A percentile compares a stretch with the other conserved stretches of the same genome.
Evolutionary conservation across 2,329 filamentous ascomycete species (phyloP).

Genomic region (Fusarium xyrophilum): DNA sequence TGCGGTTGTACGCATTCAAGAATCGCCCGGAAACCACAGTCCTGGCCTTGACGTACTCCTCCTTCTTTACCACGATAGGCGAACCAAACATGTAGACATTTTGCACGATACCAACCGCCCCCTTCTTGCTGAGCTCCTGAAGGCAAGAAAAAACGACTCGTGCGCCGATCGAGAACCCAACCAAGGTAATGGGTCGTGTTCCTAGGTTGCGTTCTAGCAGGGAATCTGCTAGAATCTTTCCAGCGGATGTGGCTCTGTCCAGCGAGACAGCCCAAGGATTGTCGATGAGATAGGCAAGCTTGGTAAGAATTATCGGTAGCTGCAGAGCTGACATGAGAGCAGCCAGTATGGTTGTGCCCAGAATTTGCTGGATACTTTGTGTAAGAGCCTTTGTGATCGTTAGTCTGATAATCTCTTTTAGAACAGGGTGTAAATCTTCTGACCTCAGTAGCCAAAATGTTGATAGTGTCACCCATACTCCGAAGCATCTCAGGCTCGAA

Average conservation of each 20-base stretch:
- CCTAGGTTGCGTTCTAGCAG: constrained; percentile 91
- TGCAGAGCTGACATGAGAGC: constrained; percentile 92
- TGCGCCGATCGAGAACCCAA: constrained; percentile 92
- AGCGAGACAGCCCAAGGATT: constrained; percentile 99
- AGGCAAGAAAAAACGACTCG: constrained; percentile 93
- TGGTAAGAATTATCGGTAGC: constrained; percentile 89
- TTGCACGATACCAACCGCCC: constrained; percentile 85
- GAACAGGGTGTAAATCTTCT: constrained; percentile 44
- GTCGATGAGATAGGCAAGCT: constrained; percentile 94
- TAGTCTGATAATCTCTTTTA: background rate
- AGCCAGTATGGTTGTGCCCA: constrained; percentile 87
- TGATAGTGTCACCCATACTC: constrained; percentile 98
- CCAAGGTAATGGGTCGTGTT: constrained; percentile 87
- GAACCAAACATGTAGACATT: constrained; percentile 96
- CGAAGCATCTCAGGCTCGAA: constrained; percentile 99
- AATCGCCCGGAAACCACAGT: constrained; percentile 92
- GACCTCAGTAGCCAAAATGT: constrained; percentile 96
- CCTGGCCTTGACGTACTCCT: constrained; percentile 82
- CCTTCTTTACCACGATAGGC: constrained; percentile 87
- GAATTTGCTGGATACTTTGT: constrained; percentile 92
- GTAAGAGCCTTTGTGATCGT: constrained; percentile 74
- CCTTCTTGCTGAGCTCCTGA: constrained; percentile 82
- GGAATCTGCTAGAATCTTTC: constrained; percentile 92
- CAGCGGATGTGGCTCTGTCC: constrained; percentile 85
- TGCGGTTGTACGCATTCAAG: constrained; percentile 90